Evolutionary conservation across 352 stramenopile species (phyloP).

Genomic region (Phytophthora ramorum): DNA sequence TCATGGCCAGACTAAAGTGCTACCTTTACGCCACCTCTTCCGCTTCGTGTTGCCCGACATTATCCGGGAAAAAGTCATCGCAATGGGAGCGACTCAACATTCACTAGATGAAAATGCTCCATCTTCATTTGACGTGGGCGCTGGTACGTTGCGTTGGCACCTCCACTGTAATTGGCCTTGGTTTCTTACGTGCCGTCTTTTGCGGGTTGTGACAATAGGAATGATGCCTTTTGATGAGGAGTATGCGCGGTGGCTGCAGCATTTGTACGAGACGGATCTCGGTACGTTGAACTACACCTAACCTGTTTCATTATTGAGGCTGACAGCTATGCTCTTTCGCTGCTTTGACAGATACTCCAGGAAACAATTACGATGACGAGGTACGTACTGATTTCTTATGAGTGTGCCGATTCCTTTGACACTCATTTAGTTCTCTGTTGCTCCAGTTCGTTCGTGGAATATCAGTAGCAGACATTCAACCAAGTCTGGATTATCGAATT

Average conservation of each 20-base stretch:
- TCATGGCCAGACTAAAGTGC: slow-evolving; percentile 54
- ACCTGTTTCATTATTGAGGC: slow-evolving; percentile 4
- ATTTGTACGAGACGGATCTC: slow-evolving; percentile 87
- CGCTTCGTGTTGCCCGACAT: slow-evolving; percentile 72
- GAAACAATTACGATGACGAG: slow-evolving; percentile 63
- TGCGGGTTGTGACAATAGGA: slow-evolving; percentile 8
- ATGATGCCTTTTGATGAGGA: slow-evolving; percentile 86
- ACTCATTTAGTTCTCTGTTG: slow-evolving; percentile 7
- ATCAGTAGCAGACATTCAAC: slow-evolving; percentile 36
- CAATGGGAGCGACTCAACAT: slow-evolving; percentile 76
- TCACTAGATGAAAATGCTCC: slow-evolving; percentile 71
- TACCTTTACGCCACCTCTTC: slow-evolving; percentile 80
- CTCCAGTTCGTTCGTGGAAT: slow-evolving; percentile 43
- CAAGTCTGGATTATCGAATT: slow-evolving; percentile 45
- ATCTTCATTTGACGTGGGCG: slow-evolving; percentile 68
- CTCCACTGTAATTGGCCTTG: background rate
- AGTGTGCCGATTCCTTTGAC: background rate
- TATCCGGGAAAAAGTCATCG: slow-evolving; percentile 66
- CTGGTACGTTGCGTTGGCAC: slow-evolving; percentile 29
- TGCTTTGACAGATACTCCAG: slow-evolving; percentile 42
- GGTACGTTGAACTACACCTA: slow-evolving; percentile 44
- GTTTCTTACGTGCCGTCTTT: slow-evolving; percentile 1
- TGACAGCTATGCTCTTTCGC: slow-evolving; percentile 4
- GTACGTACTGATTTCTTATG: slow-evolving; percentile 20
- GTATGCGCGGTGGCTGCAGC: slow-evolving; percentile 88